Evolutionary conservation across 768 basidiomycete genomes (phyloP), one percentile per base, ranked within the genome.

Genomic region (Naganishia vaughanmartiniae): DNA sequence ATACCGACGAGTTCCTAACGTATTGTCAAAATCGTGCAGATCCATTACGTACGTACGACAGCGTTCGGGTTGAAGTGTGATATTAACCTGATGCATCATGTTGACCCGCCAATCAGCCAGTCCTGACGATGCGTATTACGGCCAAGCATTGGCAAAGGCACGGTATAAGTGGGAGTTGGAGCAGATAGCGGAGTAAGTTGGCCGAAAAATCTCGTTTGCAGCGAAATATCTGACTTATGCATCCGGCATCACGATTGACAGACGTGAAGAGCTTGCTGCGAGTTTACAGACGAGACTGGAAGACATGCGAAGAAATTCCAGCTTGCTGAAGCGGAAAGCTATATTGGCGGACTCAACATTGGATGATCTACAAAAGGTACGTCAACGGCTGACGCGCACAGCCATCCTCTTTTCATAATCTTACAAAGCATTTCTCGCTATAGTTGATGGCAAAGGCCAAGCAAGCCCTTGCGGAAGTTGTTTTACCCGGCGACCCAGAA

Each of bases 161-260:
- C 60, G 60, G 19, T 63, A 63, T 21, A 24, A 63, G 30, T 63
- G 39, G 36, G 60, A 63, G 42, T 17, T 63, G 60, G 36, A 46
- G 26, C 24, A 63, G 39, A 63, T 63, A 24, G 33, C 39, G 46
- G 10, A 28, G 60, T 63, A 30, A 24, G 60, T 19, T 34, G 10
- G 7, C 34, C 1, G 57, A n/a, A 4, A n/a, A n/a, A n/a, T n/a
- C 34, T n/a, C 7, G 2, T 28, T 30, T 55, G 33, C 30, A 12
- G 11, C 54, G 33, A 6, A 30, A 55, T 55, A 2, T 30, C 21
- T 54, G n/a, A 24, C 24, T 26, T 15, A 51, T 21, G 30, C 30
- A 33, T 33, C 17, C 17, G 6, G 30, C 28, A 55, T 2, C 54
- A 4, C 21, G 21, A 26, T 30, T 30, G 42, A 45, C 19, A 63